phyloP scores from a whole-genome alignment of 2,329 filamentous ascomycete genomes.

The Fusarium begoniae region DNA sequence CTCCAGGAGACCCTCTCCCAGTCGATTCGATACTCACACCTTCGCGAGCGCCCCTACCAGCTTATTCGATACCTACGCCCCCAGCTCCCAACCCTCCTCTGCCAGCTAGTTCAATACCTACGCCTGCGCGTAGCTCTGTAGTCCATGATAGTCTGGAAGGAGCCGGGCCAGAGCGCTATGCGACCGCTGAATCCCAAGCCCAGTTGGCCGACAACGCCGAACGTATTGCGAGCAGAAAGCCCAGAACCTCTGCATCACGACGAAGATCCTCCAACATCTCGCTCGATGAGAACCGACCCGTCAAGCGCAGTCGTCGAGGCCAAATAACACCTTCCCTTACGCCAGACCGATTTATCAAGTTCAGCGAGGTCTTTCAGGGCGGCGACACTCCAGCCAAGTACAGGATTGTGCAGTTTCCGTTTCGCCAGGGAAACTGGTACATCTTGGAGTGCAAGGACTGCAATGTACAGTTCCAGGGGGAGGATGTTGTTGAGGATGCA shows the following conservation, averaged over 20 bases:
- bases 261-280: neutral
- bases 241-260: neutral
- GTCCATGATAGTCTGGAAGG: neutral
- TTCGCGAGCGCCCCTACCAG: neutral
- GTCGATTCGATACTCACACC: neutral
- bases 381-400: neutral
- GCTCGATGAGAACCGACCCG: neutral
- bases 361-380: neutral
- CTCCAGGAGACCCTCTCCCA: neutral
- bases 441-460: neutral
- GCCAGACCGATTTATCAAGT: neutral
- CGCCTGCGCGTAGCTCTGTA: neutral
- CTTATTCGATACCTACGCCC: neutral
- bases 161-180: neutral
- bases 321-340: neutral
- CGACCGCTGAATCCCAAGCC: neutral
- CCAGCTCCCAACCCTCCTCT: neutral
- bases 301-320: neutral
- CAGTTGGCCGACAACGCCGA: neutral
- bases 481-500: neutral
- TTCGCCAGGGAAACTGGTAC: neutral
- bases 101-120: neutral
- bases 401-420: neutral
- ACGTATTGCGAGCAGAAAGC: neutral
- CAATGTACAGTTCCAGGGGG: neutral